Evolutionary conservation across 2,329 filamentous ascomycete genomes (phyloP), one percentile per base, ranked within the genome.

Genomic region (Cladosporium cucumerinum): DNA sequence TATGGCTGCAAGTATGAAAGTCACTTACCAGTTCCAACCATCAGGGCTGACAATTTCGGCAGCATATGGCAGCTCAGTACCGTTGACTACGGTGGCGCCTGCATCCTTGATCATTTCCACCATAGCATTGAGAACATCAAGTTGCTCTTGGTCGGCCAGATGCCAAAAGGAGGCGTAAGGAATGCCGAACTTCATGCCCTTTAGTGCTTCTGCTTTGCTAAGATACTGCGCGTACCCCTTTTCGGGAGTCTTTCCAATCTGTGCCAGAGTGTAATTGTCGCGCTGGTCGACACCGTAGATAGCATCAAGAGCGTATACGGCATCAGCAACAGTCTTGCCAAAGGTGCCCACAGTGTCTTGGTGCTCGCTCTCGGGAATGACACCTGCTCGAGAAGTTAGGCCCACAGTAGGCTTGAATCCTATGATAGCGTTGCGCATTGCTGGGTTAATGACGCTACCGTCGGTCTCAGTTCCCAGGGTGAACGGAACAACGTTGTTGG

Each of bases 381-480:
- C 79, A 1, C 78, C 78, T 30, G 73, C 74, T 49, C 88, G 80
- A 10, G 89, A 91, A 0, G 88, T 91, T 59, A 91, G 75, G 0
- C 90, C 90, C 6, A 92, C 87, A 1, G 89, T 92, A 1, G 90
- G 89, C 77, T 92, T 93, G 74, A 93, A 84, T 3, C 90, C 90
- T 1, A 92, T 88, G 1, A 93, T 73, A 1, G 82, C 84, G 72
- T 90, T 91, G 5, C 88, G 80, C 73, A 89, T 85, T 0, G 90
- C 89, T 0, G 90, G 90, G 73, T 86, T 88, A 72, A 92, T 91
- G 18, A 93, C 82, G 63, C 76, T 79, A 1, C 80, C 89, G 72
- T 92, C 89, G 0, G 89, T 92, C 77, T 93, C 90, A 0, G 89
- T 92, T 1, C 90, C 91, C 0, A 93, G 74, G 0, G 87, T 81